Conservation (phyloP, 2,329 filamentous ascomycete genomes). For the Penicillium janthinellum region DNA sequence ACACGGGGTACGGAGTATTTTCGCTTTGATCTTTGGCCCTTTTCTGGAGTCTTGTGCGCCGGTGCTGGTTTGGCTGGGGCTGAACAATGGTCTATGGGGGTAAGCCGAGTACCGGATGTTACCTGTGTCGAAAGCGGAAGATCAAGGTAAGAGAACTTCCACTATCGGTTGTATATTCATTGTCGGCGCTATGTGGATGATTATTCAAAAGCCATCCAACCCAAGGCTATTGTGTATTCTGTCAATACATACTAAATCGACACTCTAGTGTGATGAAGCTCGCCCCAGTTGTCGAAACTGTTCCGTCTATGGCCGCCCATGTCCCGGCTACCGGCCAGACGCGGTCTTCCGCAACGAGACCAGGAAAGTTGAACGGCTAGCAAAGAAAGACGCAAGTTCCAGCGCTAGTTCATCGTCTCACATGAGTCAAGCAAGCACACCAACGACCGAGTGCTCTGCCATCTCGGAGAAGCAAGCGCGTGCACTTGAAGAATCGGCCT, state of each 20-base stretch:
- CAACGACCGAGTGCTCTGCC: slow-evolving; percentile 4
- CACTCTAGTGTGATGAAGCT: slow-evolving; percentile 40
- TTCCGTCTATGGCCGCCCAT: slow-evolving; percentile 37
- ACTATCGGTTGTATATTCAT: background rate
- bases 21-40: background rate
- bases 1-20: background rate
- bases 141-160: slow-evolving; percentile 38
- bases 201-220: background rate
- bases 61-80: background rate
- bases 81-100: slow-evolving; percentile 45
- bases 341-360: slow-evolving; percentile 41
- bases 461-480: background rate
- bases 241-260: slow-evolving; percentile 3
- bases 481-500: background rate
- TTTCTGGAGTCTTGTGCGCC: background rate
- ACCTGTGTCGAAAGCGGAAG: slow-evolving; percentile 44
- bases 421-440: slow-evolving; percentile 1
- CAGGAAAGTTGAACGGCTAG: slow-evolving; percentile 31
- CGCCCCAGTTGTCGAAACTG: slow-evolving; percentile 41
- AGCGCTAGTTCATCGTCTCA: slow-evolving; percentile 5
- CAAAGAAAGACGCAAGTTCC: slow-evolving; percentile 23
- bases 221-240: background rate
- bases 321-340: slow-evolving; percentile 41
- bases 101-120: slow-evolving; percentile 43
- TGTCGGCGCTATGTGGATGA: background rate